These are phyloP conservation scores for Aspergillus tanneri DNA, from an alignment of 2,329 filamentous ascomycete genomes.

Conservation along the genomic window DNA sequence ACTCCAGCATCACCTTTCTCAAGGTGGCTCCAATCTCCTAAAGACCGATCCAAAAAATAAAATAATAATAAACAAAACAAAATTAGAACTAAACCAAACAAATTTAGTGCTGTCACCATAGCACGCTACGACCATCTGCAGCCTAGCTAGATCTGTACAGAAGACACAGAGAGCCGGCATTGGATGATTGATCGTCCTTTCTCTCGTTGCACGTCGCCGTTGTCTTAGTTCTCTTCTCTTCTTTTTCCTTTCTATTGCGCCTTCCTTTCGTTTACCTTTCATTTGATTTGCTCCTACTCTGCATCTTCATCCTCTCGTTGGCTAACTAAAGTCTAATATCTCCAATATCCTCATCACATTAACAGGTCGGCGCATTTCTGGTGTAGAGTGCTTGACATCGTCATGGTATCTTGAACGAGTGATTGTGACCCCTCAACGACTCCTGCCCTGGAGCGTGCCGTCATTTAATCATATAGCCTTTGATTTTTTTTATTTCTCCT, in stretches of 20 bases:
- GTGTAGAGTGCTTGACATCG: background rate
- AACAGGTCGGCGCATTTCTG: background rate
- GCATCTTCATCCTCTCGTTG: background rate
- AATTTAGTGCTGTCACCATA: constrained; percentile 2
- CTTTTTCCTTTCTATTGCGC: constrained; percentile 3
- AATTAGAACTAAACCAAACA: background rate
- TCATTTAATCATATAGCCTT: constrained; percentile 2
- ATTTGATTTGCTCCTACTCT: background rate
- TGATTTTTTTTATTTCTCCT: constrained; percentile 1
- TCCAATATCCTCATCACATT: background rate
- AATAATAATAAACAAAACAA: constrained; percentile 1
- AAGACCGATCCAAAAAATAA: background rate
- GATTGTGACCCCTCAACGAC: background rate
- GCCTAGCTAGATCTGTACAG: background rate
- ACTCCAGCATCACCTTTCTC: background rate
- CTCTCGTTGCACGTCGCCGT: background rate
- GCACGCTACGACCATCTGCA: constrained; percentile 3
- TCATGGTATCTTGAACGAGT: constrained; percentile 6
- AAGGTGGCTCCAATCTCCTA: constrained; percentile 4
- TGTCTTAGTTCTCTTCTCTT: background rate
- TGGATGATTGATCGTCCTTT: background rate
- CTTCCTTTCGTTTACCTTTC: constrained; percentile 1
- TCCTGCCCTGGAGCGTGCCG: constrained; percentile 5
- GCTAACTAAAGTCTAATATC: background rate
- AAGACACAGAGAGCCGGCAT: background rate